Conservation (phyloP, 495 filamentous ascomycete species). For the Lentithecium fluviatile region DNA sequence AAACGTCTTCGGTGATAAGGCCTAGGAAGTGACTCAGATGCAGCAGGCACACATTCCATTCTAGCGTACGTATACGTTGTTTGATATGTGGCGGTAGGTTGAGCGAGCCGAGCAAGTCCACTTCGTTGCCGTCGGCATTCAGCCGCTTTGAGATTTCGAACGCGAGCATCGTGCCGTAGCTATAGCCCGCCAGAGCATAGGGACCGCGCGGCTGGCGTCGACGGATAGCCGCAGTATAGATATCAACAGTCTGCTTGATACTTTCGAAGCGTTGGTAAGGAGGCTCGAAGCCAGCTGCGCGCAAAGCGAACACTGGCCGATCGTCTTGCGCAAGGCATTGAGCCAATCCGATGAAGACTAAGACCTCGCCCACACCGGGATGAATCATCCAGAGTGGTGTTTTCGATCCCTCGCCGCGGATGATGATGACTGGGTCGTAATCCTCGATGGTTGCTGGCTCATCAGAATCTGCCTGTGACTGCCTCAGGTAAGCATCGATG, state of each 20-base stretch:
- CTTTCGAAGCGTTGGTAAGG: conserved; percentile 43
- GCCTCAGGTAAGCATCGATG: no score
- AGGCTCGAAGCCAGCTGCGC: conserved; percentile 54
- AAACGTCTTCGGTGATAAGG: conserved; percentile 50
- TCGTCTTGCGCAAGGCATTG: conserved; percentile 48
- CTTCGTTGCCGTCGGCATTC: conserved; percentile 36
- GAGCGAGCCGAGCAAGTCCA: conserved; percentile 42
- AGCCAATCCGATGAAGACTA: conserved; percentile 56
- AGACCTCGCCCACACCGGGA: conserved; percentile 56
- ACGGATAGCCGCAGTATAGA: conserved; percentile 50
- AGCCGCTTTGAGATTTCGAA: conserved; percentile 56
- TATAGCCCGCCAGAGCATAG: conserved; percentile 59
- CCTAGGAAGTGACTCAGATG: conserved; percentile 54
- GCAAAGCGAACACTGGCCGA: conserved; percentile 56
- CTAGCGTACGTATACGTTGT: conserved; percentile 50
- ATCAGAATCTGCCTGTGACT: no score
- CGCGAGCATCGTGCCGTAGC: conserved; percentile 53
- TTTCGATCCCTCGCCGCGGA: conserved; percentile 46
- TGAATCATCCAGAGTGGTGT: conserved; percentile 59
- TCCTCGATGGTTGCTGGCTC: not conserved
- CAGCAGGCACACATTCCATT: conserved; percentile 49
- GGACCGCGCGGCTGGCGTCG: conserved; percentile 52
- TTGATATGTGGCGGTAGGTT: conserved; percentile 57
- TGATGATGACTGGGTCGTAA: conserved; percentile 53
- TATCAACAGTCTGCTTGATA: conserved; percentile 43